Base-by-base conservation (phyloP, 176 grass and related monocot species). In the Ensete glaucum region DNA sequence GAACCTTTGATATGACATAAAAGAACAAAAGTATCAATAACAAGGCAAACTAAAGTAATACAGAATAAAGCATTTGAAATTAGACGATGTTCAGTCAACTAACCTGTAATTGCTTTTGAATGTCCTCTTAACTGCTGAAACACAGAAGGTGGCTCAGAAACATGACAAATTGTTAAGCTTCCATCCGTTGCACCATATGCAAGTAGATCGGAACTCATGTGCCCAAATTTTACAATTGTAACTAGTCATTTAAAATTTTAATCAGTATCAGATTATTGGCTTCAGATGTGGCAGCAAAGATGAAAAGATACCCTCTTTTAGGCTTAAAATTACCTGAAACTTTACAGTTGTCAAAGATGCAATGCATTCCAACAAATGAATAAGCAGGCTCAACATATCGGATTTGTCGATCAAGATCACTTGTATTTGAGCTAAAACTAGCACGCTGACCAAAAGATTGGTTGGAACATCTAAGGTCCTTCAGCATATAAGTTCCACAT, bases 301-400 rank as follows among this genome's bases (percentile, higher is more conserved):
- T 48, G 71, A 72, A 69, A 82, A 48, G 48, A 70, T 20, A 3
- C 16, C 59, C 56, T 56, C n/a, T 51, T 51, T 57, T 55, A 27
- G 34, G 34, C 34, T 86, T 68, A n/a, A 82, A 83, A 85, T 65
- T 76, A 95, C 96, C 96, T 89, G 91, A 91, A 64, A 84, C 79
- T 91, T 88, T 99, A 78, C 88, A 94, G 80, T 85, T 85, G 76
- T 99, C 96, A 87, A 99, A 94, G 50, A 99, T 91, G 81, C 91
- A 99, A 52, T 95, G 96, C 96, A 99, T 89, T 85, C 96, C 96
- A 85, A 99, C 86, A 83, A 99, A 99, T 20, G 96, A 99, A 83
- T 95, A 95, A 56, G 86, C 88, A 77, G 86, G 88, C 29, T 99
- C 91, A 0, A 75, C 54, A 10, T 91, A 82, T 83, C 81, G 92